Evolutionary conservation across 78 protist genomes (phyloP).

Genomic region (Fonticula alba): DNA sequence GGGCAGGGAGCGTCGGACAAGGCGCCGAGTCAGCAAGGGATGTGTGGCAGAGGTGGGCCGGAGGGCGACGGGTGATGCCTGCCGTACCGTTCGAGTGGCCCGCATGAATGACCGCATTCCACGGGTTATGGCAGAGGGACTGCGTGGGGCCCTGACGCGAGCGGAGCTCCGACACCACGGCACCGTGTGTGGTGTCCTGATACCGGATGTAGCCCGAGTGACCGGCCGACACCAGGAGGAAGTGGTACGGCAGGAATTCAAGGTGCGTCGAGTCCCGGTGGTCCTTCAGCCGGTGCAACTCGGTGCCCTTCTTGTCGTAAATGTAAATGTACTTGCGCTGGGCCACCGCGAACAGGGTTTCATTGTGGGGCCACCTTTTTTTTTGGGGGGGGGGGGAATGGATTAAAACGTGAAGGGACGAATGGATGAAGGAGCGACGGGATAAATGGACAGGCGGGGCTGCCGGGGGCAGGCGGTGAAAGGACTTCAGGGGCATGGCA

Average conservation of each 20-base stretch:
- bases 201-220: conserved; percentile 19
- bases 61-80: too few species aligned
- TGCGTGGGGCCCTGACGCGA: conserved; percentile 24
- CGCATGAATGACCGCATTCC: conserved; percentile 52
- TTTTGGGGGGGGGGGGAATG: neutral
- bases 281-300: conserved; percentile 63
- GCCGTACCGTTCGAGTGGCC: conserved; percentile 60
- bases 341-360: conserved; percentile 80
- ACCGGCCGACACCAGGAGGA: conserved; percentile 45
- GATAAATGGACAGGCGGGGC: neutral
- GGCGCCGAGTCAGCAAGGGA: too few species aligned
- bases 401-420: neutral
- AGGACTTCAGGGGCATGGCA: neutral
- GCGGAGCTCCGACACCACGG: conserved; percentile 11
- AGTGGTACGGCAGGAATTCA: conserved; percentile 78
- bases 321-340: conserved; percentile 68
- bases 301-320: conserved; percentile 74
- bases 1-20: too few species aligned
- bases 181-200: conserved; percentile 54
- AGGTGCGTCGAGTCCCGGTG: conserved; percentile 38
- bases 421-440: neutral
- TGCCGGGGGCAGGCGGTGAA: neutral
- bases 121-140: conserved; percentile 43
- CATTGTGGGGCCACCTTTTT: conserved; percentile 64
- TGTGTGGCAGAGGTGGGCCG: too few species aligned